These are phyloP conservation scores for Taxillus chinensis DNA, from an alignment of 164 flowering plant species.

Conservation along the genomic window DNA sequence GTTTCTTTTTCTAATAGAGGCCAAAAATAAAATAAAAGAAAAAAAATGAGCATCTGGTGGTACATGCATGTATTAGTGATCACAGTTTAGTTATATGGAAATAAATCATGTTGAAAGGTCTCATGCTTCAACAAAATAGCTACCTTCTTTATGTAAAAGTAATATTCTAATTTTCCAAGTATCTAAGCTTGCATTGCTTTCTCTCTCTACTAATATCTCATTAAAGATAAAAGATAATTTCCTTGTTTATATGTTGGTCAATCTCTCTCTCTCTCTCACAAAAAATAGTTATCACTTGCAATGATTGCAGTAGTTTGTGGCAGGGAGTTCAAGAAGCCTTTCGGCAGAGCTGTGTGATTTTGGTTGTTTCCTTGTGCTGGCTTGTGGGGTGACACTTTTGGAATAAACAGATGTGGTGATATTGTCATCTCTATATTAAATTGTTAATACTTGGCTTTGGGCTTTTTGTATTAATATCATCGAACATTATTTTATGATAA, in stretches of 20 bases:
- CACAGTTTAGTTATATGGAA: background rate
- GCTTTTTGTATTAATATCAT: too few species aligned
- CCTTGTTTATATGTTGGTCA: too few species aligned
- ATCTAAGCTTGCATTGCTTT: background rate
- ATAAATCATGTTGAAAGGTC: background rate
- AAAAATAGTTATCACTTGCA: background rate
- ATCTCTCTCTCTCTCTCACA: background rate
- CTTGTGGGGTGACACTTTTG: conserved; percentile 59
- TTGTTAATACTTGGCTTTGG: too few species aligned
- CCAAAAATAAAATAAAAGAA: too few species aligned
- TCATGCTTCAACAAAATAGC: background rate
- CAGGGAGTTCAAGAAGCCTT: conserved; percentile 91
- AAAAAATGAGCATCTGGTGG: too few species aligned
- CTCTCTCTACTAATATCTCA: background rate
- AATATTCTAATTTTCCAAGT: background rate
- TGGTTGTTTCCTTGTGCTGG: conserved; percentile 68
- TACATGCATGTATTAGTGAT: background rate
- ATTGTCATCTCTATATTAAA: background rate
- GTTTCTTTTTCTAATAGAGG: too few species aligned
- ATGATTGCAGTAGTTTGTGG: conserved; percentile 20
- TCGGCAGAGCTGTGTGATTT: conserved; percentile 84
- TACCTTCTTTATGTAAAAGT: background rate
- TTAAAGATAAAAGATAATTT: too few species aligned
- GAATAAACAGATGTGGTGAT: conserved; percentile 51
- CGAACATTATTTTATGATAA: too few species aligned